phyloP scores from a whole-genome alignment of 495 filamentous ascomycete species.

The Xylaria castorea region DNA sequence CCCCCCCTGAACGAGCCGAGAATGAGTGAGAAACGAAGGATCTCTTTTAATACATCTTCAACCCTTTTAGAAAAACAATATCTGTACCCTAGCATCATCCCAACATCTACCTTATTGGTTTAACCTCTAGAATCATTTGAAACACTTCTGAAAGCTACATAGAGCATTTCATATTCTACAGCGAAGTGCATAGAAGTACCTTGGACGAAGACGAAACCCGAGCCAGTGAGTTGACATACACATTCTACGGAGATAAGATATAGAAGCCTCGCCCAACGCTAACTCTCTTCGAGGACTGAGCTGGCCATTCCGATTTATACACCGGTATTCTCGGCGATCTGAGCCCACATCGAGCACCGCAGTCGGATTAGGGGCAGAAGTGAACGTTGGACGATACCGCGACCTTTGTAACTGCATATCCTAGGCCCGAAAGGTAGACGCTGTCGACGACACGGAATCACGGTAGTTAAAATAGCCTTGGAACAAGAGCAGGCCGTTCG shows the following conservation, averaged over 20 bases:
- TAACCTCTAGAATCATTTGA: no score
- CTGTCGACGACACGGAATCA: not conserved
- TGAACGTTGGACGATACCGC: not conserved
- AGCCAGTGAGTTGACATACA: slow-evolving; percentile 7
- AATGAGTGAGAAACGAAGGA: slow-evolving; percentile 4
- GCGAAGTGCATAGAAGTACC: not conserved
- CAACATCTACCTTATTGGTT: not conserved
- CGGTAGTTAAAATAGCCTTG: slow-evolving; percentile 4
- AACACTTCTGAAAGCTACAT: no score
- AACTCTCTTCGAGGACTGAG: not conserved
- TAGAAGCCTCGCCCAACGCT: slow-evolving; percentile 6
- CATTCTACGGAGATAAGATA: not conserved
- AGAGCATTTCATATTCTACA: not conserved
- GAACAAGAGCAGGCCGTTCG: not conserved
- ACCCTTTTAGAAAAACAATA: not conserved
- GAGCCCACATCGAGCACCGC: not conserved
- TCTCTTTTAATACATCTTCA: slow-evolving; percentile 15
- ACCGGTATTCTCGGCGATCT: not conserved
- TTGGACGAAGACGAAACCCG: not conserved
- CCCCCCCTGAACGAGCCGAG: slow-evolving; percentile 10
- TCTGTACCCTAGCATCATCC: not conserved
- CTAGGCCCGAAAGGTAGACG: slow-evolving; percentile 2
- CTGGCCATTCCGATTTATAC: not conserved
- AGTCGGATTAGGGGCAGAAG: not conserved
- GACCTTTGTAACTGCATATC: not conserved